These are phyloP conservation scores for Mycena citricolor DNA, from an alignment of 1,284 basidiomycete genomes.

Conservation along the genomic window DNA sequence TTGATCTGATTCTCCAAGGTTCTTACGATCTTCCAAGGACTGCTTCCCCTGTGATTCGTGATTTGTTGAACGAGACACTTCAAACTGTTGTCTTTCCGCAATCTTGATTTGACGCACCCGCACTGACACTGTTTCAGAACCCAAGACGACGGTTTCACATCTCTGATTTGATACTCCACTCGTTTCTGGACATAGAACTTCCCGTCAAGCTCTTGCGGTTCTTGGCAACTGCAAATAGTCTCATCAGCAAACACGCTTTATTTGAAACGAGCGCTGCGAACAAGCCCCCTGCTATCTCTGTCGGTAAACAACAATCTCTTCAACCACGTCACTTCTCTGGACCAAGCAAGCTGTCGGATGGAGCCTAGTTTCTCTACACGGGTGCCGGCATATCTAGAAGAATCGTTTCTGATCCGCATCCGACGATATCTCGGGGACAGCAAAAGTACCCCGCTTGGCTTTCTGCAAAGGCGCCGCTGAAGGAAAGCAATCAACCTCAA, in stretches of 20 bases:
- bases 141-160: constrained; percentile 30
- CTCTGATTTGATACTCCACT: constrained; percentile 29
- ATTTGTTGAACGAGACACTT: constrained; percentile 29
- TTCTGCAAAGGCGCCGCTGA: too few relatives aligned
- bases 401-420: constrained; percentile 25
- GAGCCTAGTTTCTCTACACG: too few relatives aligned
- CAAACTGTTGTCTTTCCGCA: too few relatives aligned
- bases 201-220: constrained; percentile 25
- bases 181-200: constrained; percentile 30
- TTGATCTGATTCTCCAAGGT: constrained; percentile 23
- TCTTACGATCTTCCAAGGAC: constrained; percentile 24
- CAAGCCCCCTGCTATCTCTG: too few relatives aligned
- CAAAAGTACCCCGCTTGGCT: too few relatives aligned
- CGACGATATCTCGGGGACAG: constrained; percentile 2
- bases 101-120: too few relatives aligned
- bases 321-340: too few relatives aligned
- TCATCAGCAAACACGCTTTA: constrained; percentile 19
- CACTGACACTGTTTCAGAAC: constrained; percentile 24
- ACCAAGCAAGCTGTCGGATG: too few relatives aligned
- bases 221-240: constrained; percentile 1
- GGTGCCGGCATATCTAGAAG: too few relatives aligned
- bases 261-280: too few relatives aligned
- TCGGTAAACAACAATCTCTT: too few relatives aligned
- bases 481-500: too few relatives aligned
- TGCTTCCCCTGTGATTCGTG: constrained; percentile 23